Evolutionary conservation across 2,329 filamentous ascomycete species (phyloP).

Genomic region (Metarhizium rileyi): DNA sequence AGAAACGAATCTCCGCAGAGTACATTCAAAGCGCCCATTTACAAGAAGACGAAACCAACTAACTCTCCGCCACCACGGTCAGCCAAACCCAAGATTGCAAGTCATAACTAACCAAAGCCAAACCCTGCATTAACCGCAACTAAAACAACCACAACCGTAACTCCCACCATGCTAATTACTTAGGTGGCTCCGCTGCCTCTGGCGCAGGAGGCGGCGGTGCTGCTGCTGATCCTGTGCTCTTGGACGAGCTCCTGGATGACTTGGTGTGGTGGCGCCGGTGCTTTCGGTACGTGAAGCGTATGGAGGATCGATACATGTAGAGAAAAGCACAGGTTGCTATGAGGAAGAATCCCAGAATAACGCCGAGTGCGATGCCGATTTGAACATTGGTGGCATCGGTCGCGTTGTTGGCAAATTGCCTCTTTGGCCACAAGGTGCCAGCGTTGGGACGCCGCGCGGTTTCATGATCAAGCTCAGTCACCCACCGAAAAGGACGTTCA

Average conservation of each 20-base stretch:
- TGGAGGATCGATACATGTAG: slow-evolving; percentile 29
- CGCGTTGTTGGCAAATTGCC: slow-evolving; percentile 18
- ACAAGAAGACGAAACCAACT: not conserved
- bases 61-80: not conserved
- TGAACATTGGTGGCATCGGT: slow-evolving; percentile 27
- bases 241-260: slow-evolving; percentile 19
- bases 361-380: slow-evolving; percentile 33
- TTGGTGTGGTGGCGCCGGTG: slow-evolving; percentile 16
- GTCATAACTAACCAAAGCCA: not conserved
- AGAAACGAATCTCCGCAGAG: not conserved
- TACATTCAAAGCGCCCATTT: not conserved
- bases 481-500: not conserved
- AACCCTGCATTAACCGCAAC: not conserved
- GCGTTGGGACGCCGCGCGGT: not conserved
- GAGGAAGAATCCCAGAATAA: slow-evolving; percentile 31
- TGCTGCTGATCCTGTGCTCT: slow-evolving; percentile 15
- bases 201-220: slow-evolving; percentile 7
- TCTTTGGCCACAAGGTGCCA: slow-evolving; percentile 7
- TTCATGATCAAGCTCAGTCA: not conserved
- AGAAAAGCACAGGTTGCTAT: slow-evolving; percentile 26
- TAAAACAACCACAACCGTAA: not conserved
- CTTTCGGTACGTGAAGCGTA: slow-evolving; percentile 23
- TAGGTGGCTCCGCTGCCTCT: not conserved
- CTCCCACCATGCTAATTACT: not conserved
- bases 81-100: not conserved